A percentile compares a stretch with the other conserved stretches of the same genome.
These are phyloP conservation scores for Penicillium lividum DNA, from an alignment of 495 filamentous ascomycete species.

Conservation along the genomic window DNA sequence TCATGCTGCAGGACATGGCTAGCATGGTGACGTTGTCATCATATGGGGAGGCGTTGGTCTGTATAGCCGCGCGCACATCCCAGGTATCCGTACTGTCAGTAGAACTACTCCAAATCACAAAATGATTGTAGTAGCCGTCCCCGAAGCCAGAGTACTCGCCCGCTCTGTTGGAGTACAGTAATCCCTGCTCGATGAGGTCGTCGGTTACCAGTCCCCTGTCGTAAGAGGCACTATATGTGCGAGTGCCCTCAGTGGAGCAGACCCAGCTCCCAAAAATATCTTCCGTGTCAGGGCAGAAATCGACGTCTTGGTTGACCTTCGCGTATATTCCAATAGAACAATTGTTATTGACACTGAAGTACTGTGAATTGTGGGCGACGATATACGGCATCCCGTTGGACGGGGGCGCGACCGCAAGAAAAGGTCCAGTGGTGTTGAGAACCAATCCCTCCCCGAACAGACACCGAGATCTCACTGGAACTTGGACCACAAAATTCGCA, in stretches of 20 bases:
- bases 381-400: background rate
- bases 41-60: background rate
- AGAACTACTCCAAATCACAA: background rate
- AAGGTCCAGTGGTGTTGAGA: background rate
- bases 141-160: background rate
- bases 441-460: background rate
- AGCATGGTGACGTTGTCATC: background rate
- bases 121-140: background rate
- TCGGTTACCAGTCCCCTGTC: background rate
- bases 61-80: background rate
- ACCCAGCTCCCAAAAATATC: background rate
- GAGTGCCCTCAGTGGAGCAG: background rate
- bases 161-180: background rate
- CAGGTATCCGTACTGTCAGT: background rate
- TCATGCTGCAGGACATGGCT: background rate
- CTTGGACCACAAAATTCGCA: background rate
- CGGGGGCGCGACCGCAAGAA: background rate
- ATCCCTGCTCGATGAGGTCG: background rate
- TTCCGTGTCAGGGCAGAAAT: background rate
- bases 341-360: background rate
- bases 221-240: background rate
- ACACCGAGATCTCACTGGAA: background rate
- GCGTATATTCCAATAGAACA: background rate
- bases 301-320: background rate
- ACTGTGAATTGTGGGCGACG: background rate